Base-by-base conservation (phyloP, 2,329 filamentous ascomycete genomes). In the Karstenula rhodostoma region DNA sequence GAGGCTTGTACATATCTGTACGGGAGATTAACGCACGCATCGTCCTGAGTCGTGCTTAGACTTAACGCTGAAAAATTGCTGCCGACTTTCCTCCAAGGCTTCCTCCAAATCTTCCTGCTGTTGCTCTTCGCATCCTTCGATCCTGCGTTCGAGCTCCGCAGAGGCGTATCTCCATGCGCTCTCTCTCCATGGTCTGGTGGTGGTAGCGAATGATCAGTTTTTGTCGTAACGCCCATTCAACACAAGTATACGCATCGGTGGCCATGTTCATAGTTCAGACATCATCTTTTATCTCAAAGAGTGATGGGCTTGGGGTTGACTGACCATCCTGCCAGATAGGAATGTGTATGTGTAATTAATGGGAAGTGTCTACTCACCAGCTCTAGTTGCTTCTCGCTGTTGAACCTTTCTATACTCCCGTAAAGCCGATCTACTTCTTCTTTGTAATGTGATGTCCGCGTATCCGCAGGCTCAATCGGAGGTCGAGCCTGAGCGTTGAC, bases 1-100 rank as follows among this genome's bases (percentile, higher is more conserved):
- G 57, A 12, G 52, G 57, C 22, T 52, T 59, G 29, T 59, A 59
- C 57, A 52, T 59, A 10, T 59, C 57, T 50, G 40, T 13, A 22
- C 9, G n/a, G 8, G 23, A 23, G 1, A 7, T 56, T 2, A 42
- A 32, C 7, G 19, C 9, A 43, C 35, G 8, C 15, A 13, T 10
- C 17, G 12, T 23, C 13, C 10, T 12, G 33, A 27, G 1, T 32
- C 29, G 12, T 25, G 10, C 12, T 27, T 17, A 10, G 13, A 25
- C 51, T 12, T 52, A 56, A 52, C 57, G 50, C 57, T 59, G 27
- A 59, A 59, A 32, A 59, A 59, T 22, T 59, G 57, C 48, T 53
- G 29, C 23, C 17, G 27, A 10, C n/a, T 15, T 12, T 46, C 43
- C 12, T 47, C 44, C 44, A 27, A 17, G 6, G 44, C 46, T 48